Conservation (phyloP, 1,284 basidiomycete species). For the Porogramme epimiltina region DNA sequence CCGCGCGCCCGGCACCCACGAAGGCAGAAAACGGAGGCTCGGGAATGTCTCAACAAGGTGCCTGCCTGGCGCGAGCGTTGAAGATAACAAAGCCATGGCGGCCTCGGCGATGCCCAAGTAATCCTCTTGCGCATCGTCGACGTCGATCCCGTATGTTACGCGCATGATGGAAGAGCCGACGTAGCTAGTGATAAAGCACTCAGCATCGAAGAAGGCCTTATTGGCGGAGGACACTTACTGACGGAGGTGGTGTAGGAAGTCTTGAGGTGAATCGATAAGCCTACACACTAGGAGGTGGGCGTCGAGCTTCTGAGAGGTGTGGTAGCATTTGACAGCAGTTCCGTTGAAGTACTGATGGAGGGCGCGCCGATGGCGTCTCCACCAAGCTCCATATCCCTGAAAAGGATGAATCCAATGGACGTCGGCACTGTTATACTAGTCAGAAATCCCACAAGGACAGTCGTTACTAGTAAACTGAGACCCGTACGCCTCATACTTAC, state of each 20-base stretch:
- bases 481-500: no score
- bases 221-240: constrained; percentile 1
- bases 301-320: not conserved
- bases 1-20: constrained; percentile 8
- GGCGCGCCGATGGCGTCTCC: constrained; percentile 5
- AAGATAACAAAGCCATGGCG: constrained; percentile 9
- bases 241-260: constrained; percentile 18
- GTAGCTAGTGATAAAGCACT: constrained; percentile 19
- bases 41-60: constrained; percentile 16
- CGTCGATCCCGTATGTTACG: constrained; percentile 35
- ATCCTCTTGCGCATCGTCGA: constrained; percentile 20
- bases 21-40: constrained; percentile 2
- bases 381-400: constrained; percentile 6
- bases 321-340: not conserved
- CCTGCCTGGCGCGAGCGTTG: constrained; percentile 15
- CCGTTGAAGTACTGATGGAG: constrained; percentile 5
- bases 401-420: not conserved
- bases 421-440: not conserved
- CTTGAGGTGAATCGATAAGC: constrained; percentile 7
- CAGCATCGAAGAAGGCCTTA: not conserved
- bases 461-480: no score
- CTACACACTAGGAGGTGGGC: constrained; percentile 4
- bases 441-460: no score
- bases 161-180: constrained; percentile 33
- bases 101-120: constrained; percentile 13